Base-by-base conservation (phyloP, 495 filamentous ascomycete species). In the Penicillium ucsense region DNA sequence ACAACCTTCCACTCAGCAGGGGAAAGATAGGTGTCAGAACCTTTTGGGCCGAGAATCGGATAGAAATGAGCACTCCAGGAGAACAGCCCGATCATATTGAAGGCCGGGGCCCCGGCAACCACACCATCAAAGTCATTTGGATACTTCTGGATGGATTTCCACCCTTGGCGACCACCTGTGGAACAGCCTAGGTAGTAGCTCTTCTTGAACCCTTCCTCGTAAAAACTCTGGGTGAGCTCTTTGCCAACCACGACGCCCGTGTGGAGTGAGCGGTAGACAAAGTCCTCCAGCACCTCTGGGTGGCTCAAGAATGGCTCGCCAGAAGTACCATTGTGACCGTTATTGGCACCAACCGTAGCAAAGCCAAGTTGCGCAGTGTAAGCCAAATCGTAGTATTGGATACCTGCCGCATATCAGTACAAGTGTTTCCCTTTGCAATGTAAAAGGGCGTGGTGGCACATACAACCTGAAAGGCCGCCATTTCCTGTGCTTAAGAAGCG, bases 81-180 rank as follows among this genome's bases (percentile, higher is more conserved):
- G 6, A 68, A 55, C 11, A 81, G 52, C 41, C 73, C 73, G 46
- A 71, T 61, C 41, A 79, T 41, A 39, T 48, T 48, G 56, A 75
- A 56, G 5, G 71, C 71, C 6, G 71, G 77, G 6, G 79, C 72
- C 4, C 82, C 82, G 10, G 77, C 75, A 5, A 88, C 65, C 3
- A 83, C 78, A 30, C 85, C 85, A 57, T 89, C 83, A 47, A 85
- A 78, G 50, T 76, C 71, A 36, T 68, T 62, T 5, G 76, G 75
- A 47, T 67, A 78, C 45, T 72, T 65, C 50, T 79, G 70, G 6
- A 70, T 62, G 3, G 65, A 62, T 49, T 76, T 76, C 43, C 74
- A 72, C 8, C 78, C 78, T 50, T 81, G 68, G 3, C 73, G 66
- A 9, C 78, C 78, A 12, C 76, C 78, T 11, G 73, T 76, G 4